Base-by-base conservation (phyloP, 495 filamentous ascomycete genomes). In the Xylaria palmicola region DNA sequence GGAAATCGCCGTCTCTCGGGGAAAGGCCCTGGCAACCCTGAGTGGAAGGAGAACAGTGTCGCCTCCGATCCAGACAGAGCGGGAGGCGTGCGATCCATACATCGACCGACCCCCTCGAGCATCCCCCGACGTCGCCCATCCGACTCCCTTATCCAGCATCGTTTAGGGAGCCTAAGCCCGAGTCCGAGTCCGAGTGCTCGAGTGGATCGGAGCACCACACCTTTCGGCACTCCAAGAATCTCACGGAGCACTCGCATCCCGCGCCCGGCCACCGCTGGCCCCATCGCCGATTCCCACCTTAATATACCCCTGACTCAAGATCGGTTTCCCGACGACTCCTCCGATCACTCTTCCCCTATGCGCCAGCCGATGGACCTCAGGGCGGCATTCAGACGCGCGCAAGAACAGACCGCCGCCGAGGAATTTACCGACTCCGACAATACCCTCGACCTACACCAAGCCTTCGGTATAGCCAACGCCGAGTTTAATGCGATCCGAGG, bases 331-430 rank as follows among this genome's bases (percentile, higher is more conserved):
- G 48, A 48, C 10, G 6, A 36, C 3, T 52, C 71, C 7, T 58
- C 68, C 37, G 67, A 70, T 27, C 40, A 19, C n/a, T 54, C 51
- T 19, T 62, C 60, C 27, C 60, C 60, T 30, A 67, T 70, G 65
- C 73, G 74, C 41, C 72, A 68, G 32, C 72, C 69, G 4, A 72
- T 80, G 49, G 73, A 62, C 32, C 47, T 79, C 10, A 63, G 60
- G 13, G 76, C 78, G 27, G 79, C 79, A 45, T 81, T 75, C 50
- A 69, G 62, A 61, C 68, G 74, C 65, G 78, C 77, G 29, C 63
- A 72, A 54, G 72, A 75, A 53, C 76, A 78, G 61, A 73, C 78
- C 29, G 72, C 41, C 17, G 62, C 61, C 4, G 64, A 63, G 32
- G 15, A 24, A 43, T 32, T 39, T 6, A 57, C 41, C 6, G 57